Percentiles rank a stretch among this genome's conserved stretches.
Conservation (phyloP, 1,284 basidiomycete species). For the Puccinia novopanici region DNA sequence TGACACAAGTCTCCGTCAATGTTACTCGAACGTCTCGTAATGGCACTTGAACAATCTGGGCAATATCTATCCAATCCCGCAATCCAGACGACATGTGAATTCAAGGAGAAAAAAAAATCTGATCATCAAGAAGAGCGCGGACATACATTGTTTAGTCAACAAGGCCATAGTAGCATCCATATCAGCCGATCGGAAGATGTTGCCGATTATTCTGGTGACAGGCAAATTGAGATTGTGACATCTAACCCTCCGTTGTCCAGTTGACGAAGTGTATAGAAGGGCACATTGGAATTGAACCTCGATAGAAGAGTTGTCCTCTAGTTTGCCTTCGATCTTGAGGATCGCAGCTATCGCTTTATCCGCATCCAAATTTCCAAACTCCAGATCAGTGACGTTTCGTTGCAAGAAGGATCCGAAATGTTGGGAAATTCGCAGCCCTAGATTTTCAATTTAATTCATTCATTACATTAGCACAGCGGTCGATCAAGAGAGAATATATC, state of each 20-base stretch:
- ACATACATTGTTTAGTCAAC: constrained; percentile 75
- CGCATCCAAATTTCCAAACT: constrained; percentile 77
- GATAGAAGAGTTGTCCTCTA: constrained; percentile 69
- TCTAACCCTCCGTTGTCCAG: constrained; percentile 81
- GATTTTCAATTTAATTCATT: constrained; percentile 40
- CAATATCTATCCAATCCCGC: constrained; percentile 66
- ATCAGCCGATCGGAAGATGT: constrained; percentile 90
- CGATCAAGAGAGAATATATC: not conserved
- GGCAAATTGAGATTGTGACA: constrained; percentile 81
- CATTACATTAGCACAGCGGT: not conserved
- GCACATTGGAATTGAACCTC: constrained; percentile 88
- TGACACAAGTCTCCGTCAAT: constrained; percentile 80
- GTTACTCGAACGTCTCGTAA: constrained; percentile 78
- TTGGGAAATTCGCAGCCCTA: constrained; percentile 72
- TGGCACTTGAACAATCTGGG: constrained; percentile 67
- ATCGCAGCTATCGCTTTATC: constrained; percentile 75
- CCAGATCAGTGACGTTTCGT: constrained; percentile 73
- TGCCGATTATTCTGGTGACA: constrained; percentile 79
- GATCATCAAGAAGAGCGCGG: not conserved
- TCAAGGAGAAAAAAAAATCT: constrained; percentile 2
- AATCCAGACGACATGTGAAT: not conserved
- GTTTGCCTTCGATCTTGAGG: constrained; percentile 67
- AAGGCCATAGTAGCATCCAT: constrained; percentile 79
- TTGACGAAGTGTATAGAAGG: constrained; percentile 77
- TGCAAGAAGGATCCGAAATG: constrained; percentile 82